These are phyloP conservation scores for Echium plantagineum DNA, from an alignment of 257 asterid species.

Conservation along the genomic window DNA sequence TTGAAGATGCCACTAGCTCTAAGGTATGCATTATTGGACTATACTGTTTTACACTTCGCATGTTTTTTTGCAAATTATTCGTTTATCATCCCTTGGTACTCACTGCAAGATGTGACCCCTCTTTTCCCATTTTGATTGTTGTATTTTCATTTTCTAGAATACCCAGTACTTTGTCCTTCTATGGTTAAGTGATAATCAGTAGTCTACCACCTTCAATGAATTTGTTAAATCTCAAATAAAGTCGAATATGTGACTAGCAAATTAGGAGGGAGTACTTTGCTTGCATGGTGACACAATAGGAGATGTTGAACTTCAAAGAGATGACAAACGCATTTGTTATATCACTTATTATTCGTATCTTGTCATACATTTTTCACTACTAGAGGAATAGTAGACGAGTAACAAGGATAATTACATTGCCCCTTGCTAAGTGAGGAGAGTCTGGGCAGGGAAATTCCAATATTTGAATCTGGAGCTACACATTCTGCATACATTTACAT, in stretches of 20 bases:
- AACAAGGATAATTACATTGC: no score
- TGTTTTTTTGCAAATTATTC: not conserved
- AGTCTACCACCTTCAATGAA: not conserved
- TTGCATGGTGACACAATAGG: no score
- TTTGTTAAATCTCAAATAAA: not conserved
- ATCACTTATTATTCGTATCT: no score
- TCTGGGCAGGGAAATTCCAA: no score
- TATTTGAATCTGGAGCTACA: not conserved
- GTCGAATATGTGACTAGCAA: not conserved
- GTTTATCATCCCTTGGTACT: constrained; percentile 5
- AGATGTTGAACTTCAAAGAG: no score
- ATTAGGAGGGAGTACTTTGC: no score
- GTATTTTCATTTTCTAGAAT: not conserved
- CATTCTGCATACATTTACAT: not conserved
- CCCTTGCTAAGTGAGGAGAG: no score
- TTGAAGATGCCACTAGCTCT: constrained; percentile 70
- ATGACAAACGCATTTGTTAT: no score
- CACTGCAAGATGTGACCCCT: no score
- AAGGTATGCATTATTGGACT: constrained; percentile 38
- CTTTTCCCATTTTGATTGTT: not conserved
- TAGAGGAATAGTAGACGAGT: no score
- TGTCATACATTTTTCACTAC: no score
- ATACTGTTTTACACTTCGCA: constrained; percentile 1
- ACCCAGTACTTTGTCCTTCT: not conserved
- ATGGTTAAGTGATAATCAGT: not conserved